A percentile compares a stretch with the other conserved stretches of the same genome.
These are phyloP conservation scores for Aspergillus sp. DNA, from an alignment of 2,329 filamentous ascomycete species.

Conservation along the genomic window DNA sequence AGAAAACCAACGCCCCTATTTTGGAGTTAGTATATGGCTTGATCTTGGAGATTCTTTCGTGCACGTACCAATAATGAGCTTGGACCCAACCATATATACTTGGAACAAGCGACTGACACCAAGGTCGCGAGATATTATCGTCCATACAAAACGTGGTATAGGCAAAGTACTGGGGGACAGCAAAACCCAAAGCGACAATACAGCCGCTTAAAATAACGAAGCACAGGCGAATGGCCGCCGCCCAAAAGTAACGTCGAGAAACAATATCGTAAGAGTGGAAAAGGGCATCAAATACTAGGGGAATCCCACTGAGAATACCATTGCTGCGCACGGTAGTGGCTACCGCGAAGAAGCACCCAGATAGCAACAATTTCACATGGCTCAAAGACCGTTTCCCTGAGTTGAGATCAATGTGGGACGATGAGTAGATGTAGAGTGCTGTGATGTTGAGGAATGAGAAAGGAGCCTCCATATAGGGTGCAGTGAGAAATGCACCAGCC, in stretches of 20 bases:
- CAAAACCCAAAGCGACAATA: constrained; percentile 65
- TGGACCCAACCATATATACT: constrained; percentile 94
- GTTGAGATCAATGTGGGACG: constrained; percentile 36
- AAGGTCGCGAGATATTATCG: constrained; percentile 54
- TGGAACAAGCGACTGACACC: constrained; percentile 73
- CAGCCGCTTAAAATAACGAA: constrained; percentile 66
- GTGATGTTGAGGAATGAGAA: constrained; percentile 76
- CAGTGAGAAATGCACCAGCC: constrained; percentile 83
- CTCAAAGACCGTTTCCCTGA: constrained; percentile 25
- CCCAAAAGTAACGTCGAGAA: constrained; percentile 32
- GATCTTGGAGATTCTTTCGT: background rate
- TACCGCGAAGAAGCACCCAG: constrained; percentile 69
- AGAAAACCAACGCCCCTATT: constrained; percentile 82
- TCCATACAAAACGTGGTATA: constrained; percentile 68
- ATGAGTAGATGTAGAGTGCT: constrained; percentile 69
- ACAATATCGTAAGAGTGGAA: constrained; percentile 45
- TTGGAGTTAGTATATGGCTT: constrained; percentile 15
- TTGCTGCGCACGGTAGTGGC: constrained; percentile 80
- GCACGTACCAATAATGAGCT: constrained; percentile 77
- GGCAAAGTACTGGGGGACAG: constrained; percentile 72
- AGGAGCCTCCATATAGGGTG: constrained; percentile 78
- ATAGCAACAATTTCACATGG: constrained; percentile 56
- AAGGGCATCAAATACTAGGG: constrained; percentile 67
- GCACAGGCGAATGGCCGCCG: constrained; percentile 53
- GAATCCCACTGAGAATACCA: constrained; percentile 75